Base-by-base conservation (phyloP, 106 monocot genomes). In the Chionographis japonica region DNA sequence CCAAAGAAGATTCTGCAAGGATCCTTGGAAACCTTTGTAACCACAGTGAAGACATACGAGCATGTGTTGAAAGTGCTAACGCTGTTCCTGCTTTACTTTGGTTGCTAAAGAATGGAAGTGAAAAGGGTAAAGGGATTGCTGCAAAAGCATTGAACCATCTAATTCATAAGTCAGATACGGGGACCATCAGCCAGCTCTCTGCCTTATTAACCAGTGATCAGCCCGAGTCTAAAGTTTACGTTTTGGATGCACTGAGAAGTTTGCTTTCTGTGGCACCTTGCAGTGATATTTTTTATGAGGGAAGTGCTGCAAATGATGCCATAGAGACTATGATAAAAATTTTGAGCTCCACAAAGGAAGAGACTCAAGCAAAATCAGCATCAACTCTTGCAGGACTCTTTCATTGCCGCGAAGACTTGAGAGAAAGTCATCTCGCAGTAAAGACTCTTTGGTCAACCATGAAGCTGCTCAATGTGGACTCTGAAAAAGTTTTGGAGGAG, bases 11-110 rank as follows among this genome's bases (percentile, higher is more conserved):
- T 84, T 93, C 98, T 71, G 98, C 98, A 51, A 85, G 75, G 27
- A 90, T 99, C 41, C 81, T 99, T 73, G 93, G 98, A 27, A 99
- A 99, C 60, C 90, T 99, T 43, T 99, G 98, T 60, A 90, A 88
- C 61, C 98, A 99, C 74, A 99, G 98, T 65, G 93, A 99, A 83
- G 98, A 99, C 67, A 99, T 99, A 65, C 58, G 98, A 20, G 98
- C 90, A 63, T 99, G 98, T 70, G 88, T 99, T 61, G 87, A 99
- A 75, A 93, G 93, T 74, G 98, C 98, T 73, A 93, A 93, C 85
- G 98, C 98, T 63, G 93, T 99, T 78, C 85, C 98, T 80, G 93
- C 93, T 75, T 83, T 99, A 41, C 62, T 99, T 38, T 99, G 93
- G 93, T 83, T 99, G 59, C 73, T 99, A 60, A 99, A 99, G 82